Base-by-base conservation (phyloP, 2,329 filamentous ascomycete species). In the Clarireedia hainanense region DNA sequence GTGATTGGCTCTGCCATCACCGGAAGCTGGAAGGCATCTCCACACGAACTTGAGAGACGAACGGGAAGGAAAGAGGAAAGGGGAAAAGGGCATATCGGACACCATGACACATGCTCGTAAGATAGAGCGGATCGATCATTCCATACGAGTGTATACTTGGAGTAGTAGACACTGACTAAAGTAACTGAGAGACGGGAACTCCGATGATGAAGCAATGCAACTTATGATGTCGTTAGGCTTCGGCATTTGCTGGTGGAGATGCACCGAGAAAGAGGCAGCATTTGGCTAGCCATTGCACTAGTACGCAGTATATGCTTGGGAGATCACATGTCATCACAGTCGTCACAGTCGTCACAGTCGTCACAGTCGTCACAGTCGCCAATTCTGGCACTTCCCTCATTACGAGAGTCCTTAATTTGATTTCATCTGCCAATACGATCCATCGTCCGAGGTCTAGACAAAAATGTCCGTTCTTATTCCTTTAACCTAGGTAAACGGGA, bases 21-120 rank as follows among this genome's bases (percentile, higher is more conserved):
- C 48, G 53, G 53, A 56, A 56, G 27, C 39, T 52, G 48, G 48
- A 52, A 56, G 48, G 48, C 39, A 52, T 52, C 17, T 52, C 53
- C 53, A 52, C 39, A 55, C 47, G 52, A 30, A 50, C 7, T 45
- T 34, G 37, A 14, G 26, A 36, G 2, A 43, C 6, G 36, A 40
- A 55, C 15, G 52, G 46, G 39, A 50, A 42, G 45, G 20, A 20
- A 46, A 46, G 17, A 14, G 26, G 46, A n/a, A 48, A 48, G 30
- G 30, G 30, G 30, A 40, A 54, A 37, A 49, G n/a, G 45, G 50
- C 34, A 50, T 6, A 10, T 49, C 50, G 36, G 7, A 39, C 10
- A 34, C 30, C 26, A 54, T 42, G 43, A 45, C 23, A 54, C 48
- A 47, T 47, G 7, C 15, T 34, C 17, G 23, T 36, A 36, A 34